Evolutionary conservation across 371 early-diverging fungal genomes (phyloP), one percentile per base, ranked within the genome.

Genomic region (Coemansia sp.): DNA sequence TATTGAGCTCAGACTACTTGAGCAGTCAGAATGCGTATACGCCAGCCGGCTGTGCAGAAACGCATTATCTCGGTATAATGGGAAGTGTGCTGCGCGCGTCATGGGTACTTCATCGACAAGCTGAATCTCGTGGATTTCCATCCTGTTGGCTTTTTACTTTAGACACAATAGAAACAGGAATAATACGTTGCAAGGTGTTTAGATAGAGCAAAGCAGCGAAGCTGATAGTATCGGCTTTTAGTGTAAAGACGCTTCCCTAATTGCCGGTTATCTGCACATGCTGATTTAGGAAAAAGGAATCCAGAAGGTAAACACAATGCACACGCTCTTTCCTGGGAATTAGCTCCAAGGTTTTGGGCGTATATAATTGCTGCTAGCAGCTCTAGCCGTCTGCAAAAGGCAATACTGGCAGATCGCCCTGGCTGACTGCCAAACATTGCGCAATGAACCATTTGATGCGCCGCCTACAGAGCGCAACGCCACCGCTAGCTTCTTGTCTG

Each of bases 1-100:
- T 8, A 55, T 31, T 4, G 55, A 55, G 10, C 55, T 55, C 16
- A 39, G 55, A 26, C 55, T 55, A 13, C 55, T 55, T 1, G 55
- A 55, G 40, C 40, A 55, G 30, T 55, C 55, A 4, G 55, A 55
- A 30, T 38, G 32, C 4, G 55, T 20, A 20, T 31, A 55, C 16
- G 40, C 55, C 14, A 55, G 20, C 6, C 55, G 55, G 7, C 6
- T 55, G 11, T 55, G 55, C 41, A 55, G 30, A 30, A 9, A 40
- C 32, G 55, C 26, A 16, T 55, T 6, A 4, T 30, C 40, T 38
- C 55, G 39, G 40, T 55, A 26, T 3, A 40, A 40, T 30, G 53
- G 20, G n/a, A 32, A 53, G 14, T 53, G 20, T 36, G 36, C 11
- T 51, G 51, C 31, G 51, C 31, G 8, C 35, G 16, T 20, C 20